Conservation (phyloP, 805 yeast species). For the Babjeviella inositovora region DNA sequence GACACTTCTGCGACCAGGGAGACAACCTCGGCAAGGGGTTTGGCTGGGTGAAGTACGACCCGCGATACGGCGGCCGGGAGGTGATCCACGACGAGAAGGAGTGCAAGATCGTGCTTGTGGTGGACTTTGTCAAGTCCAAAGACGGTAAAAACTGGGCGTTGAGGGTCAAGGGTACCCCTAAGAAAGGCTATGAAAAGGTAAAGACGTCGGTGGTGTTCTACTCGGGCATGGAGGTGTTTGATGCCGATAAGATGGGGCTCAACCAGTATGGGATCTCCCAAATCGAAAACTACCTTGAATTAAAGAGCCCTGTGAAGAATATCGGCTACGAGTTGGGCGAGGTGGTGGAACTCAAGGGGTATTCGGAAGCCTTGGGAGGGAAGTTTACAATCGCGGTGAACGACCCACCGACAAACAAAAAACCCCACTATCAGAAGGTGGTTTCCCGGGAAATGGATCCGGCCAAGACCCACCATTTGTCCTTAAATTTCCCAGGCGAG, state of each 20-base stretch:
- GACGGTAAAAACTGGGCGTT: conserved; percentile 73
- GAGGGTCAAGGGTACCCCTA: conserved; percentile 51
- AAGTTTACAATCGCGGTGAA: conserved; percentile 43
- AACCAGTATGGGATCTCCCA: no score
- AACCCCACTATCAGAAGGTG: conserved; percentile 14
- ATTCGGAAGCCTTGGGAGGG: conserved; percentile 46
- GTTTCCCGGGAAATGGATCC: conserved; percentile 35
- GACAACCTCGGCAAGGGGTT: conserved; percentile 60
- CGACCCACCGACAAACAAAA: conserved; percentile 28
- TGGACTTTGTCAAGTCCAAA: conserved; percentile 60
- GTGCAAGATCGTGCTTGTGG: conserved; percentile 42
- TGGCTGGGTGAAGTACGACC: conserved; percentile 82
- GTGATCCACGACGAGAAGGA: conserved; percentile 53
- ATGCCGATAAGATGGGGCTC: conserved; percentile 7
- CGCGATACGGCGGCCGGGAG: conserved; percentile 77
- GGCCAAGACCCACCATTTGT: conserved; percentile 41
- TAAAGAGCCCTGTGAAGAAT: no score
- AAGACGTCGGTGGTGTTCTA: conserved; percentile 63
- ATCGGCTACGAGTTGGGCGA: conserved; percentile 14
- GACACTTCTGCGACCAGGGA: conserved; percentile 64
- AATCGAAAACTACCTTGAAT: conserved; percentile 13
- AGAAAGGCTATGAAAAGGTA: conserved; percentile 24
- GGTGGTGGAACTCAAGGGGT: conserved; percentile 27
- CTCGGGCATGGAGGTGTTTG: conserved; percentile 49
- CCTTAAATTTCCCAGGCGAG: conserved; percentile 56